A percentile compares a stretch with the other conserved stretches of the same genome.
phyloP scores from a whole-genome alignment of 192 early-diverging fungal species.

The Backusella parvicylindrica region DNA sequence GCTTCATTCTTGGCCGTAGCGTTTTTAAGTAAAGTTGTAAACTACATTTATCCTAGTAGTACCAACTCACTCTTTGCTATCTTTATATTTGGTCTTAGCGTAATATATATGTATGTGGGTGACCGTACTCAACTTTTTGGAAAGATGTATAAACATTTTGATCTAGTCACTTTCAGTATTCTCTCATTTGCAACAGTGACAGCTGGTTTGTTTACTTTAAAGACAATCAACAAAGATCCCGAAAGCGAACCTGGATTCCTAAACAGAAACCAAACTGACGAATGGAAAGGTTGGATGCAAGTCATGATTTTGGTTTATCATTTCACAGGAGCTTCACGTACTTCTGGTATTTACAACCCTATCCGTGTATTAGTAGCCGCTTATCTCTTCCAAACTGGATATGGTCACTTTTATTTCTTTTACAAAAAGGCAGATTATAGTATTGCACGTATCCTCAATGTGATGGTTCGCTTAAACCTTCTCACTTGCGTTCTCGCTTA shows the following conservation, averaged over 20 bases:
- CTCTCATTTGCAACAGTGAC: conserved; percentile 38
- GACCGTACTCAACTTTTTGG: conserved; percentile 70
- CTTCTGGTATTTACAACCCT: conserved; percentile 64
- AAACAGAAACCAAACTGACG: conserved; percentile 76
- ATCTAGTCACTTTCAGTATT: conserved; percentile 41
- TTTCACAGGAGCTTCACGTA: conserved; percentile 60
- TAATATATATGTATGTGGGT: conserved; percentile 59
- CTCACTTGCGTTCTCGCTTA: conserved; percentile 62
- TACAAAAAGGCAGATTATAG: conserved; percentile 68
- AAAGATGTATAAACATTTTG: conserved; percentile 64
- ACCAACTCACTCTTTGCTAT: conserved; percentile 40
- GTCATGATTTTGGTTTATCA: conserved; percentile 69
- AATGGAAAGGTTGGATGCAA: conserved; percentile 93
- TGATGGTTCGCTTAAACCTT: conserved; percentile 66
- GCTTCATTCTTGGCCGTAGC: neutral
- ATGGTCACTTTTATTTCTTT: conserved; percentile 75
- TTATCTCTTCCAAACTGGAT: conserved; percentile 83
- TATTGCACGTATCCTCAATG: conserved; percentile 54
- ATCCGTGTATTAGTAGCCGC: conserved; percentile 72
- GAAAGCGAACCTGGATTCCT: conserved; percentile 52
- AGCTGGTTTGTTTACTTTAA: conserved; percentile 45
- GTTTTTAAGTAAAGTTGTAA: neutral
- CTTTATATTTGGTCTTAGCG: conserved; percentile 45
- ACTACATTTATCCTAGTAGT: conserved; percentile 32
- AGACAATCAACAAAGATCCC: conserved; percentile 37